phyloP scores from a whole-genome alignment of 2,329 filamentous ascomycete genomes.

The Cladosporium austrohemisphaericum region DNA sequence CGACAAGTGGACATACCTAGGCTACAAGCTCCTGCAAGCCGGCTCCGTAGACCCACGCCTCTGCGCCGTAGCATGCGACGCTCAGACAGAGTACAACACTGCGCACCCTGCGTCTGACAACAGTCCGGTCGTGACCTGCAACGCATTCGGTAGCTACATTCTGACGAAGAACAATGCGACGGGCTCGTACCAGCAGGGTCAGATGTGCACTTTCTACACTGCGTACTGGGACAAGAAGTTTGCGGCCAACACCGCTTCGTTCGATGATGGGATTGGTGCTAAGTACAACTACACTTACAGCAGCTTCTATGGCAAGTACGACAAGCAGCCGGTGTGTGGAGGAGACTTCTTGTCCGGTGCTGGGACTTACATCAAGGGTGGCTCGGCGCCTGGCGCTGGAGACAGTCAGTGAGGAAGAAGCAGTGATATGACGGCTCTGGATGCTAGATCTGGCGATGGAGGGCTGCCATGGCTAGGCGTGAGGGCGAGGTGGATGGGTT shows the following conservation, averaged over 20 bases:
- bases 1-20: conserved; percentile 25
- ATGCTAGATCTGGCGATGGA: too few relatives aligned
- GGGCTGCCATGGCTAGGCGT: too few relatives aligned
- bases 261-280: background rate
- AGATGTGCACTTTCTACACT: conserved; percentile 14
- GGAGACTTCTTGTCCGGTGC: background rate
- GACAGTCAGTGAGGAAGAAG: too few relatives aligned
- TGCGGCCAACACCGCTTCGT: background rate
- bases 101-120: conserved; percentile 1
- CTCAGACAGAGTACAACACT: conserved; percentile 14
- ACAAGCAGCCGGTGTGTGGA: background rate
- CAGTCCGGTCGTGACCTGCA: conserved; percentile 1
- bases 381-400: too few relatives aligned
- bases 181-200: conserved; percentile 9
- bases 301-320: conserved; percentile 4
- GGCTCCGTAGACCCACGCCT: conserved; percentile 30
- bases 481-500: too few relatives aligned
- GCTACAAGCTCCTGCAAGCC: conserved; percentile 25
- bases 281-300: conserved; percentile 1
- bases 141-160: conserved; percentile 11
- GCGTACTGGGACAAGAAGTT: conserved; percentile 8
- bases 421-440: too few relatives aligned
- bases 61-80: conserved; percentile 29
- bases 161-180: conserved; percentile 10
- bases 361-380: conserved; percentile 2